A percentile compares a stretch with the other conserved stretches of the same genome.
Conservation (phyloP, 805 yeast species). For the Torulaspora delbrueckii region DNA sequence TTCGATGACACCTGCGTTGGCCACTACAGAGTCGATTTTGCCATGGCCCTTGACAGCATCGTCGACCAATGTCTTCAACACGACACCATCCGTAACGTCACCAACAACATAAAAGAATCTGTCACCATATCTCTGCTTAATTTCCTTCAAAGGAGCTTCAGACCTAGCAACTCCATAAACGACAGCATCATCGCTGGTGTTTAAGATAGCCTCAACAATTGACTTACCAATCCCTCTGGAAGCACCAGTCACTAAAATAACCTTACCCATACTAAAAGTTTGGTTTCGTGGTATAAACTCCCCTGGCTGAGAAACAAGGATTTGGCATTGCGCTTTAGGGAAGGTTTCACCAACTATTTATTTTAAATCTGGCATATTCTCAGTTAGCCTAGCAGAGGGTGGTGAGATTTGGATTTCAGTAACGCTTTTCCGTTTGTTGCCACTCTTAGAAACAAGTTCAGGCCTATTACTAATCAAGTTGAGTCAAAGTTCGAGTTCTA, state of each 20-base stretch:
- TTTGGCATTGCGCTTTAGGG: neutral
- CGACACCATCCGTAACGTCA: constrained; percentile 49
- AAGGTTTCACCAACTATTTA: neutral
- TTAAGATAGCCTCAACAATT: constrained; percentile 50
- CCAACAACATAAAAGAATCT: constrained; percentile 52
- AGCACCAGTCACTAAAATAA: constrained; percentile 55
- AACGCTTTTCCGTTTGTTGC: neutral
- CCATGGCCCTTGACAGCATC: constrained; percentile 50
- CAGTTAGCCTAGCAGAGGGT: neutral
- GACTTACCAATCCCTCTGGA: constrained; percentile 80
- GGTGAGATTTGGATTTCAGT: neutral
- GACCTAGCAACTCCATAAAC: constrained; percentile 65
- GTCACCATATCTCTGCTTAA: constrained; percentile 45
- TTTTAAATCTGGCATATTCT: neutral
- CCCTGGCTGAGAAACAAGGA: neutral
- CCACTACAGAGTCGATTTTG: constrained; percentile 57
- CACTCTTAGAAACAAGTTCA: neutral
- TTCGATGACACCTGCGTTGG: constrained; percentile 79
- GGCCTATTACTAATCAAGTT: neutral
- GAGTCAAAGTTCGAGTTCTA: neutral
- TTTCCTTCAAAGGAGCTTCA: constrained; percentile 40
- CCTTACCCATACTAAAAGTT: constrained; percentile 19
- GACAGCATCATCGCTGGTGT: constrained; percentile 42
- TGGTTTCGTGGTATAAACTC: neutral
- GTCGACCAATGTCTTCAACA: constrained; percentile 37